Evolutionary conservation across 257 asterid genomes (phyloP), one percentile per base, ranked within the genome.

Genomic region (Misopates orontium): DNA sequence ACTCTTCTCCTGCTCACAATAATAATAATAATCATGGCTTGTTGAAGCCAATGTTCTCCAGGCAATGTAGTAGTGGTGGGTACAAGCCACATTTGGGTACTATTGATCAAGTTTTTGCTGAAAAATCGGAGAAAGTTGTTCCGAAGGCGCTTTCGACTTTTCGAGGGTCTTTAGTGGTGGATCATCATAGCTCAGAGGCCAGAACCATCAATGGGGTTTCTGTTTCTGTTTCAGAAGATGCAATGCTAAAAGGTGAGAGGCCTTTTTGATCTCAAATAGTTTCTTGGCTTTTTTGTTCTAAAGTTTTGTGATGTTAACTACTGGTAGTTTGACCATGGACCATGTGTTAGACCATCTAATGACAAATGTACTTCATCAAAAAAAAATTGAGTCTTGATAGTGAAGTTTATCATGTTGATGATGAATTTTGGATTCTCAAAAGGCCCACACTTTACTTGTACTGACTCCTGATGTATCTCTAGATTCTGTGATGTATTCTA

Each of bases 171-270:
- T 61, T 67, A 47, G 83, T 63, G 13, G 56, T 80, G 70, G 73
- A 75, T 63, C 75, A 67, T 62, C 83, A 25, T 57, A 58, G 58
- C 65, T 57, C 78, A 45, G 42, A 2, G 6, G 36, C 74, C 44
- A 75, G 68, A 32, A 51, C 78, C 71, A 45, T 79, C 77, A 74
- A 66, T 79, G 85, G 75, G 64, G 80, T 79, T 69, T 74, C 78
- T 62, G 69, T 75, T 64, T 78, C 82, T 21, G 70, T 84, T 76
- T 55, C 95, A 64, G 73, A 74, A 49, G 83, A 81, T 68, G 78
- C 83, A 66, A 75, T 79, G 66, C 74, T 85, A 28, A 92, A 85
- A 89, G 96, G 97, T 93, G 12, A 67, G 60, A 68, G 67, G 10
- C 57, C 17, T 76, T 62, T 64, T 67, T 40, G 45, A 39, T 20